Evolutionary conservation across 768 basidiomycete species (phyloP), one percentile per base, ranked within the genome.

Genomic region (Tylopilus plumbeoviolaceoides): DNA sequence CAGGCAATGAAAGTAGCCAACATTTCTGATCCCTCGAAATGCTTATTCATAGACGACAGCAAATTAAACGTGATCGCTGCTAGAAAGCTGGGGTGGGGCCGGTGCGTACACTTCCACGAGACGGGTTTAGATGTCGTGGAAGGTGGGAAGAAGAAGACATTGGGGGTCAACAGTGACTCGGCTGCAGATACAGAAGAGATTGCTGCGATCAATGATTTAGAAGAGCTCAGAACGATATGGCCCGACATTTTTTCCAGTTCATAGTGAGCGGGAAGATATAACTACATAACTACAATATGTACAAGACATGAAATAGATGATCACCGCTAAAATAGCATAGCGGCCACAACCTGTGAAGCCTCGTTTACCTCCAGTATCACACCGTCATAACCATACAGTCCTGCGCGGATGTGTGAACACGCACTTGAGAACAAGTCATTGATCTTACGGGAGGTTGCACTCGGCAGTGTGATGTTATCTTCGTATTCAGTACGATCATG

Each of bases 21-120:
- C 6, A 63, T 89, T 14, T 70, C 72, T 1, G 85, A 91, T 69
- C 80, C 85, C 2, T 75, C 79, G 11, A 87, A 82, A 63, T 89
- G 85, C 59, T 82, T 83, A 57, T 93, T 93, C 62, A 68, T 93
- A 27, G 91, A 93, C 59, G 91, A 93, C 65, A 91, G 78, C 59
- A 72, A 80, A 61, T 63, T 68, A 20, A 92, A 93, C 58, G 79
- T 92, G 20, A 71, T 80, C 50, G 82, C 83, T 15, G 91, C 91
- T 8, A 75, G 74, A 50, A 68, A 70, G 17, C 67, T 84, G 11
- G 84, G 84, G 2, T 93, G 91, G 91, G 81, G 75, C 0, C 78
- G 79, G 53, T 86, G 85, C 43, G 87, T 82, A 4, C 85, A 91
- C 62, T 92, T 90, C 59, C 81, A 82, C 58, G 90, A 92, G 68